Percentiles rank a stretch among this genome's conserved stretches.
Evolutionary conservation across 495 filamentous ascomycete species (phyloP).

Genomic region (Penicillium bialowiezense): DNA sequence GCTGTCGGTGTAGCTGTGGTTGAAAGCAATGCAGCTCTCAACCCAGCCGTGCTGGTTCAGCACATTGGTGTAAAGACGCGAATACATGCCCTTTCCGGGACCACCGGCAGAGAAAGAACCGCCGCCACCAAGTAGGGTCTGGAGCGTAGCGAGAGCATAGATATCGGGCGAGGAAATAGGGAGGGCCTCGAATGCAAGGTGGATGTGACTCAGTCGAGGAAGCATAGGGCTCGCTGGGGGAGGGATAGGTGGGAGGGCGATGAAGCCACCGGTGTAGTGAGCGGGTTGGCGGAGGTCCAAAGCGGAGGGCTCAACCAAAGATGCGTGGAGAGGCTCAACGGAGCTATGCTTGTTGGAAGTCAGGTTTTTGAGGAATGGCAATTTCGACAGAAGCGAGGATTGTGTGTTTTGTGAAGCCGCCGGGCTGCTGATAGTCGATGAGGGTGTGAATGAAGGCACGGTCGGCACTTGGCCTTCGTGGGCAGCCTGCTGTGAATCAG

Average conservation of each 20-base stretch:
- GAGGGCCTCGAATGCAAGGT: conserved; percentile 93
- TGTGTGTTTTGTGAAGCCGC: conserved; percentile 41
- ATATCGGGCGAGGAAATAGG: conserved; percentile 88
- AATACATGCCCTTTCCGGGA: conserved; percentile 98
- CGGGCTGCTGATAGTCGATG: conserved; percentile 36
- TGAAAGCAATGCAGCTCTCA: conserved; percentile 91
- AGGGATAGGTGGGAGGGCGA: conserved; percentile 76
- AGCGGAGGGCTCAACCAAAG: conserved; percentile 41
- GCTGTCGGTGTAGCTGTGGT: conserved; percentile 93
- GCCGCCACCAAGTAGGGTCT: conserved; percentile 92
- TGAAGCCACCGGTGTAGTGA: conserved; percentile 91
- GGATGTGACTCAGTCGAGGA: conserved; percentile 84
- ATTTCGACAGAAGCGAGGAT: conserved; percentile 67
- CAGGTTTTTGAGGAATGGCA: conserved; percentile 92
- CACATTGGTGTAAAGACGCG: conserved; percentile 92
- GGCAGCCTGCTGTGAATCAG: conserved; percentile 44
- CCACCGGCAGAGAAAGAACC: conserved; percentile 97
- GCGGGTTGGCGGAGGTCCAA: conserved; percentile 63
- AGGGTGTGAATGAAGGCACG: conserved; percentile 41
- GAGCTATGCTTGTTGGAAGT: conserved; percentile 65
- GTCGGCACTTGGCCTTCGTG: conserved; percentile 37
- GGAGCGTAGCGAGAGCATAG: conserved; percentile 93
- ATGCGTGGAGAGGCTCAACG: conserved; percentile 44
- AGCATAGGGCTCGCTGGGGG: conserved; percentile 71
- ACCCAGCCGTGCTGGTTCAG: conserved; percentile 97